Conservation (phyloP, 163 green algal species). For the Coccomyxa subellipsoidea region DNA sequence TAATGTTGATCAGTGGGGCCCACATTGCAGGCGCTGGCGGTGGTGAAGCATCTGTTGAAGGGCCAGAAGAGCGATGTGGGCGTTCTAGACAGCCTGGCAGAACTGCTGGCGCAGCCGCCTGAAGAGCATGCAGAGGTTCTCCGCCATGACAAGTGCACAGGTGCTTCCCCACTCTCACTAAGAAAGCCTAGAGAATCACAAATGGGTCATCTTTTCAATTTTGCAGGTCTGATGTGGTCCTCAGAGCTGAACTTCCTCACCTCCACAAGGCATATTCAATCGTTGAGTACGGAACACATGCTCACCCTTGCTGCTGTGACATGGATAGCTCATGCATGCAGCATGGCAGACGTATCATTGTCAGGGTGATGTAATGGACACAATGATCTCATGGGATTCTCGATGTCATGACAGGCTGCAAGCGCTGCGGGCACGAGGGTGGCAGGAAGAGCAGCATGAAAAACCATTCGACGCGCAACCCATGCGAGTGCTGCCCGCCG, state of each 20-base stretch:
- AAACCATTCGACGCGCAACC: conserved; percentile 1
- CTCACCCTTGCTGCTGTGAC: too few relatives aligned
- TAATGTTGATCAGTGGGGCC: background rate
- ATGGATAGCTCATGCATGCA: too few relatives aligned
- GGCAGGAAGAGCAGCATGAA: background rate
- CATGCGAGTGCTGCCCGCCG: background rate
- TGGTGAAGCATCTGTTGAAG: conserved; percentile 4
- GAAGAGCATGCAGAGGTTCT: background rate
- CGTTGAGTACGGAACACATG: too few relatives aligned
- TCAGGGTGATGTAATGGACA: background rate
- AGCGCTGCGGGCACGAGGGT: conserved; percentile 15
- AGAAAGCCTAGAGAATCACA: background rate
- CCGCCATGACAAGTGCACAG: background rate
- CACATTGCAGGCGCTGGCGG: background rate
- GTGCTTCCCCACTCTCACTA: background rate
- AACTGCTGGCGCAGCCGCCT: background rate
- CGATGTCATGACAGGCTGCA: conserved; percentile 1
- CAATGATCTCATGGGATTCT: background rate
- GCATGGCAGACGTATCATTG: too few relatives aligned
- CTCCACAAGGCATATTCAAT: too few relatives aligned
- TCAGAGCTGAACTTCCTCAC: too few relatives aligned
- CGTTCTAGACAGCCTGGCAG: background rate
- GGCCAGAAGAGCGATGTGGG: background rate
- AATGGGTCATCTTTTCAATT: background rate
- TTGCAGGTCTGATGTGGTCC: too few relatives aligned